phyloP scores from a whole-genome alignment of 2,329 filamentous ascomycete genomes.

The Basipetospora chlamydospora region DNA sequence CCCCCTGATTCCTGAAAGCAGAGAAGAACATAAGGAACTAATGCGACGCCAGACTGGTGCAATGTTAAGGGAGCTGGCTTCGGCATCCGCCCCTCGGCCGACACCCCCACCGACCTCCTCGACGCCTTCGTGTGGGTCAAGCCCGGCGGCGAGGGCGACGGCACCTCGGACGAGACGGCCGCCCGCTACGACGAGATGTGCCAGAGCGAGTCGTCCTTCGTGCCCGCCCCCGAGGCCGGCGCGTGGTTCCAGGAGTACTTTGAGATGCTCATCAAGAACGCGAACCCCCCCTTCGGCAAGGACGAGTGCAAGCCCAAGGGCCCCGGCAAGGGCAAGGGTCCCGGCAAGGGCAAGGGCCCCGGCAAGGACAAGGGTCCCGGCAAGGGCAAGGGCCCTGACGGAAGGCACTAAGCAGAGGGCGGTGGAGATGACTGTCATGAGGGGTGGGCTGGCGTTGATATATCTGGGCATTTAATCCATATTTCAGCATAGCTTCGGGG shows the following conservation, averaged over 20 bases:
- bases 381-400: too few species aligned
- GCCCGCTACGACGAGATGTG: constrained; percentile 26
- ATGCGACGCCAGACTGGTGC: too few species aligned
- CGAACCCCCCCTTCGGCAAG: constrained; percentile 34
- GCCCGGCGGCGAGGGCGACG: constrained; percentile 46
- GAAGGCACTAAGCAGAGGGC: too few species aligned
- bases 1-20: too few species aligned
- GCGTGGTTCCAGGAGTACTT: constrained; percentile 52
- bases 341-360: neutral
- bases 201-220: constrained; percentile 35
- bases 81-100: constrained; percentile 46
- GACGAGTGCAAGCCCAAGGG: constrained; percentile 1
- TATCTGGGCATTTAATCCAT: too few species aligned
- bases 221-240: constrained; percentile 56
- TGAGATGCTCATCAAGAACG: constrained; percentile 38
- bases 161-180: constrained; percentile 31
- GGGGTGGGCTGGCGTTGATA: too few species aligned
- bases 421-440: too few species aligned
- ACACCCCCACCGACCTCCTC: constrained; percentile 41
- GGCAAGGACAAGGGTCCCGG: too few species aligned
- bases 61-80: constrained; percentile 50
- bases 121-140: constrained; percentile 61
- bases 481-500: too few species aligned
- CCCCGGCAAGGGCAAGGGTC: neutral
- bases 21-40: too few species aligned